phyloP scores from a whole-genome alignment of 2,329 filamentous ascomycete species.

The Lachnellula subtilissima region DNA sequence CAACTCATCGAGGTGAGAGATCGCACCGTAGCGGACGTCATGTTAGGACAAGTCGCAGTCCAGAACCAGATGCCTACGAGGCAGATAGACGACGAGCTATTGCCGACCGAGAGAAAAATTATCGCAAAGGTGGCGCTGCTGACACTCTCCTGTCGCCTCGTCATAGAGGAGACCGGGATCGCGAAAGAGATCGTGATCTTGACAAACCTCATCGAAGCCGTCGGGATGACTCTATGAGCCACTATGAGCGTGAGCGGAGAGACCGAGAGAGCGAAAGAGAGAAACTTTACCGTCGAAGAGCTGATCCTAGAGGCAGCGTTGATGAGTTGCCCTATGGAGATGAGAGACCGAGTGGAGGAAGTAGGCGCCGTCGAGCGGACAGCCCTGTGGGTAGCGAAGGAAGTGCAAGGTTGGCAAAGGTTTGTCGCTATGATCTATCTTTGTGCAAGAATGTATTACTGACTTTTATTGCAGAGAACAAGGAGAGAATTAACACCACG shows the following conservation, averaged over 20 bases:
- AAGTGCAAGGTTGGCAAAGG: constrained; percentile 59
- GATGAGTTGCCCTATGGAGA: constrained; percentile 92
- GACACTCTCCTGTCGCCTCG: constrained; percentile 50
- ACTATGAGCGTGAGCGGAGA: constrained; percentile 81
- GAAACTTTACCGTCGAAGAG: constrained; percentile 75
- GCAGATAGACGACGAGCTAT: constrained; percentile 91
- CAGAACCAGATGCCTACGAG: constrained; percentile 92
- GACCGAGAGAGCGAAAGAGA: constrained; percentile 89
- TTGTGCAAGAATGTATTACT: constrained; percentile 6
- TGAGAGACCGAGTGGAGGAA: constrained; percentile 51
- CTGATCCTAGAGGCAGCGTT: constrained; percentile 69
- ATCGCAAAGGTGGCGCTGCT: constrained; percentile 73
- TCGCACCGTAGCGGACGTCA: constrained; percentile 55
- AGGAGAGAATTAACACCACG: constrained; percentile 53
- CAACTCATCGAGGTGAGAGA: constrained; percentile 52
- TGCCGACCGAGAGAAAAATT: constrained; percentile 88
- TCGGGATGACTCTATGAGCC: constrained; percentile 56
- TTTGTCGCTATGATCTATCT: constrained; percentile 9
- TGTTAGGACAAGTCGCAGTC: constrained; percentile 70
- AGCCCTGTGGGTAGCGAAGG: constrained; percentile 55
- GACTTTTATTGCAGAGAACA: constrained; percentile 42
- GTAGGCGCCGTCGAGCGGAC: constrained; percentile 72
- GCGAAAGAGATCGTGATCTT: constrained; percentile 34
- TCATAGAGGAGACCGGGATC: constrained; percentile 28
- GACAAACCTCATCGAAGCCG: constrained; percentile 42